phyloP scores from a whole-genome alignment of 208 protist species.

The Leishmania tarentolae region DNA sequence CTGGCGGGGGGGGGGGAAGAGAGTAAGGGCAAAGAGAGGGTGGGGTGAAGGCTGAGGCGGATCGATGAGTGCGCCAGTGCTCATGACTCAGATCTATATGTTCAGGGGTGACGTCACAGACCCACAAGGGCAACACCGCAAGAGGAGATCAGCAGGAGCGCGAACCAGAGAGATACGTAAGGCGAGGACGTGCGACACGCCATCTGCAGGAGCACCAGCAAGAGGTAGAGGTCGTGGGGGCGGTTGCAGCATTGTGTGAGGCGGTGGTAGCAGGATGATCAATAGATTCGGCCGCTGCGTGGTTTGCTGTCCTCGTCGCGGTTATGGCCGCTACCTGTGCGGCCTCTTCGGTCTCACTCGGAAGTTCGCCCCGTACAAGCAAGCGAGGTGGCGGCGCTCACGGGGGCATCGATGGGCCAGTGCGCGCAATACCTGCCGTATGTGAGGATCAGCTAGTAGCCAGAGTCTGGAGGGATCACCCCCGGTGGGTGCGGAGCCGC shows the following conservation, averaged over 20 bases:
- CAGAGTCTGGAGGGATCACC: not conserved
- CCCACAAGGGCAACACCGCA: not conserved
- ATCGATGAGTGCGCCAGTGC: not conserved
- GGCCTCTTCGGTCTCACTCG: not conserved
- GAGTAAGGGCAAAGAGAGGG: not conserved
- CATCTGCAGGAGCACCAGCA: not conserved
- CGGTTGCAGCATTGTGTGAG: not conserved
- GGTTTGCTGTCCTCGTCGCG: not conserved
- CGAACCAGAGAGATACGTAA: not conserved
- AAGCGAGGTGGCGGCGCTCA: constrained; percentile 13
- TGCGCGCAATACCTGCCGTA: not conserved
- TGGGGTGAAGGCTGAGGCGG: not conserved
- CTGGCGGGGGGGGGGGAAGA: not conserved
- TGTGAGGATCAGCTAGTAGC: not conserved
- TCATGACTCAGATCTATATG: not conserved
- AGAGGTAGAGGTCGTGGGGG: not conserved
- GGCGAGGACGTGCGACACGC: not conserved
- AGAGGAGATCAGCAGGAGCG: not conserved
- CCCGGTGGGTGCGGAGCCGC: too few species aligned
- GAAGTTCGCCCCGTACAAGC: constrained; percentile 23
- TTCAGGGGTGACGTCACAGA: not conserved
- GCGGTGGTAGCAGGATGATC: not conserved
- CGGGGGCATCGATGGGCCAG: not conserved
- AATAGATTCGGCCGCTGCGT: not conserved
- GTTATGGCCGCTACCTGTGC: not conserved